Conservation (phyloP, 2,329 filamentous ascomycete species). For the Didymella pomorum region DNA sequence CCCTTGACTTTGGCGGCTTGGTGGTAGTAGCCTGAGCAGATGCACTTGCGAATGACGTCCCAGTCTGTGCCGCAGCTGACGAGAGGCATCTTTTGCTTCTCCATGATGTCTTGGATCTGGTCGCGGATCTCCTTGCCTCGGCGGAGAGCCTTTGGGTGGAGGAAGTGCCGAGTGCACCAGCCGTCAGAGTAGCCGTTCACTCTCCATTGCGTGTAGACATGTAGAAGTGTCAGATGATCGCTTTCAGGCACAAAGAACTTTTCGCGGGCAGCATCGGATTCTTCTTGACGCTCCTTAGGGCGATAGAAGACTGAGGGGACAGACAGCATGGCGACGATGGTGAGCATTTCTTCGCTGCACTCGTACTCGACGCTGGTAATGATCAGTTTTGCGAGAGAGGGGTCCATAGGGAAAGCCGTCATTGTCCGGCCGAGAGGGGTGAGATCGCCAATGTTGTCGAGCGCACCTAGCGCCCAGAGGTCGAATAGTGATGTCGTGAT, state of each 20-base stretch:
- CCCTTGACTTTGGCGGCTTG: slow-evolving; percentile 96
- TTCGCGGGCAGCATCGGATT: slow-evolving; percentile 92
- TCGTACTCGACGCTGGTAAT: slow-evolving; percentile 90
- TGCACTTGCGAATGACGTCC: slow-evolving; percentile 94
- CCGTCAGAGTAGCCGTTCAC: slow-evolving; percentile 86
- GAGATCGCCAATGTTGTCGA: slow-evolving; percentile 93
- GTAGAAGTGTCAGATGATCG: slow-evolving; percentile 92
- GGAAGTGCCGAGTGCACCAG: slow-evolving; percentile 92
- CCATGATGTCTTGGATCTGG: slow-evolving; percentile 93
- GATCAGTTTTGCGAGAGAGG: slow-evolving; percentile 90
- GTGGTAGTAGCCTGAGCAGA: slow-evolving; percentile 97
- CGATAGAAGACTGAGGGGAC: slow-evolving; percentile 97
- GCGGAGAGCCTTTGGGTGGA: slow-evolving; percentile 92
- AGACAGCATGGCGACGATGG: slow-evolving; percentile 96
- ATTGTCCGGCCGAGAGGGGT: slow-evolving; percentile 88
- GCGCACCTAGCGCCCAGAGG: slow-evolving; percentile 90
- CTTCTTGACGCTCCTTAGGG: slow-evolving; percentile 94
- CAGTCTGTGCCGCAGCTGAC: slow-evolving; percentile 93
- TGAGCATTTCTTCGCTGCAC: slow-evolving; percentile 97
- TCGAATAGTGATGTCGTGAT: slow-evolving; percentile 98
- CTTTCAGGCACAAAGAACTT: slow-evolving; percentile 99
- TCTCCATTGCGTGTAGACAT: slow-evolving; percentile 96
- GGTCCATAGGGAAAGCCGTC: slow-evolving; percentile 99
- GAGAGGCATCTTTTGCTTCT: slow-evolving; percentile 87
- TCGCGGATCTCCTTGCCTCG: slow-evolving; percentile 93